Percentiles rank a stretch among this genome's conserved stretches.
These are phyloP conservation scores for Cardamine resedifolia DNA, from an alignment of 345 rosid species.

Conservation along the genomic window DNA sequence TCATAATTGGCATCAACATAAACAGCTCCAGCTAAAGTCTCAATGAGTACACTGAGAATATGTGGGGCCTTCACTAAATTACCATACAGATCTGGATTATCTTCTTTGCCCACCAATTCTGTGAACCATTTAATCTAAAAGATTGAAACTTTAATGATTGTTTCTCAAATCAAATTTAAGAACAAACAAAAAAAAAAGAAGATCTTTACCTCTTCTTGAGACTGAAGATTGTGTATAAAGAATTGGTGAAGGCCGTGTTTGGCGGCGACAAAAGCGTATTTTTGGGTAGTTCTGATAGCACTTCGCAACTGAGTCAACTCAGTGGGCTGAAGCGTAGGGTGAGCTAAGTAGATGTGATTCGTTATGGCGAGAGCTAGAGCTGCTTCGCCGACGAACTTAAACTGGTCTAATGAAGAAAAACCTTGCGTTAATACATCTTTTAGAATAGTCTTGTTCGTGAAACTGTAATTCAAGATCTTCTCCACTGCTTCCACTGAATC, in stretches of 20 bases:
- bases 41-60: slow-evolving; percentile 57
- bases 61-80: slow-evolving; percentile 61
- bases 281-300: slow-evolving; percentile 52
- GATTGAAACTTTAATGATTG: background rate
- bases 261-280: slow-evolving; percentile 65
- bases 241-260: slow-evolving; percentile 41
- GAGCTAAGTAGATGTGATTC: slow-evolving; percentile 41
- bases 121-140: slow-evolving; percentile 48
- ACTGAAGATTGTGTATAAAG: slow-evolving; percentile 24
- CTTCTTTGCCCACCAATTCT: slow-evolving; percentile 34
- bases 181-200: no score
- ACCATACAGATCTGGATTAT: slow-evolving; percentile 40
- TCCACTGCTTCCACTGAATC: slow-evolving; percentile 51
- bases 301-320: slow-evolving; percentile 44
- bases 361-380: slow-evolving; percentile 49
- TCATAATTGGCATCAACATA: slow-evolving; percentile 36
- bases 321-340: slow-evolving; percentile 47
- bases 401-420: slow-evolving; percentile 31
- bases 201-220: slow-evolving; percentile 4
- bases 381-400: slow-evolving; percentile 69
- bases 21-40: slow-evolving; percentile 60
- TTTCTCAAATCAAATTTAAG: background rate
- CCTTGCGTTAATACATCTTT: slow-evolving; percentile 40
- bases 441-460: slow-evolving; percentile 46
- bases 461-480: slow-evolving; percentile 50